Percentiles rank a stretch among this genome's conserved stretches.
These are phyloP conservation scores for Solanum chacoense DNA, from an alignment of 305 asterid genomes.

Conservation along the genomic window DNA sequence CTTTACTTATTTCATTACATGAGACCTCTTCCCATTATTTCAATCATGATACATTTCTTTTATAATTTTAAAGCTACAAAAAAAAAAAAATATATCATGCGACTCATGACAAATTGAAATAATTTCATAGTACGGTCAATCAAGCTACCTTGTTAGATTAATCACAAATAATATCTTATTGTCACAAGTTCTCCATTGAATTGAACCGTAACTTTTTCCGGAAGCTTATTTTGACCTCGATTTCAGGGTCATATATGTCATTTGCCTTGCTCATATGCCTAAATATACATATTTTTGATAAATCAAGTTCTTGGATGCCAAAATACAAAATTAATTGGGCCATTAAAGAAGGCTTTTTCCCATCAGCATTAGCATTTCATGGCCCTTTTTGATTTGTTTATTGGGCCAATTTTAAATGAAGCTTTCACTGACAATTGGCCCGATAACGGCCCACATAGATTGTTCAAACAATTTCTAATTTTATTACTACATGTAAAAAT, in stretches of 20 bases:
- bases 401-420: neutral
- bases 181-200: neutral
- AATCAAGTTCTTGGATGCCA: neutral
- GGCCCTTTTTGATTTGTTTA: neutral
- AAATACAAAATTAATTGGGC: neutral
- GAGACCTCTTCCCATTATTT: neutral
- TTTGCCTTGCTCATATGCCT: neutral
- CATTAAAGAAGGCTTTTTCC: neutral
- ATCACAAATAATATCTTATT: neutral
- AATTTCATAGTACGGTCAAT: neutral
- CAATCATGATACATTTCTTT: neutral
- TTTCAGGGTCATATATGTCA: neutral
- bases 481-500: neutral
- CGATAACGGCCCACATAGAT: neutral
- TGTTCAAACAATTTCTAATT: neutral
- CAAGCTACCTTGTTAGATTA: neutral
- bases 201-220: neutral
- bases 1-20: neutral
- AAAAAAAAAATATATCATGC: neutral
- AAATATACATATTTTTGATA: neutral
- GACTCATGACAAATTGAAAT: neutral
- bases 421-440: neutral
- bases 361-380: neutral
- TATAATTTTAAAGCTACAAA: neutral
- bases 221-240: neutral